Base-by-base conservation (phyloP, 1,284 basidiomycete species). In the Ceratobasidium sp. region DNA sequence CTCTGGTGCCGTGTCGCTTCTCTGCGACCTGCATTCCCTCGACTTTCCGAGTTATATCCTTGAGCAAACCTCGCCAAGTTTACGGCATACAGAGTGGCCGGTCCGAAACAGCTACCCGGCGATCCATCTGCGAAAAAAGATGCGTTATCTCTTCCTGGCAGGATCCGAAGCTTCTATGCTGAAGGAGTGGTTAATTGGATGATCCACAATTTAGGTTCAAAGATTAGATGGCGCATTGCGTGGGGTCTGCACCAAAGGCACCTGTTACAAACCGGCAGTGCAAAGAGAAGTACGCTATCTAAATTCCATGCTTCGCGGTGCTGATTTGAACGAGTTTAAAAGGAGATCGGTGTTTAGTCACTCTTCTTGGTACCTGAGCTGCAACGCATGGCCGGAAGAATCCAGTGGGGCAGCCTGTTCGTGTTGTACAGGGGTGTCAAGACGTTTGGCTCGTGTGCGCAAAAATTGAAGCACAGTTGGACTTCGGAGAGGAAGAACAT, bases 361-460 rank as follows among this genome's bases (percentile, higher is more conserved):
- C 16, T 8, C 48, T 51, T 51, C 48, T 51, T 51, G 48, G 48
- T 51, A 51, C 48, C 48, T 51, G 48, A 51, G 48, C 48, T 22
- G 48, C 48, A 8, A 8, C 49, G 22, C 22, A 24, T 24, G 49
- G 49, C 49, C 49, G 49, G 31, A 53, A 53, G 22, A 24, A 22
- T 53, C 49, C 24, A 24, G 46, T 48, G 2, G 48, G 22, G 22
- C 19, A 24, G 19, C 22, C 22, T 22, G 48, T 11, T 22, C 16
- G 48, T 22, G 48, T 24, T 53, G 49, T 5, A 24, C 22, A 19
- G 22, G 49, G 19, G 2, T 9, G 22, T 6, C 5, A n/a, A 51
- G 16, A n/a, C 7, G 48, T 8, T 51, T 43, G 41, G 16, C 8
- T 43, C 16, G 41, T 22, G 49, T 53, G 49, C n/a, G 6, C 31